phyloP scores from a whole-genome alignment of 495 filamentous ascomycete genomes.

The Jackrogersella minutella region DNA sequence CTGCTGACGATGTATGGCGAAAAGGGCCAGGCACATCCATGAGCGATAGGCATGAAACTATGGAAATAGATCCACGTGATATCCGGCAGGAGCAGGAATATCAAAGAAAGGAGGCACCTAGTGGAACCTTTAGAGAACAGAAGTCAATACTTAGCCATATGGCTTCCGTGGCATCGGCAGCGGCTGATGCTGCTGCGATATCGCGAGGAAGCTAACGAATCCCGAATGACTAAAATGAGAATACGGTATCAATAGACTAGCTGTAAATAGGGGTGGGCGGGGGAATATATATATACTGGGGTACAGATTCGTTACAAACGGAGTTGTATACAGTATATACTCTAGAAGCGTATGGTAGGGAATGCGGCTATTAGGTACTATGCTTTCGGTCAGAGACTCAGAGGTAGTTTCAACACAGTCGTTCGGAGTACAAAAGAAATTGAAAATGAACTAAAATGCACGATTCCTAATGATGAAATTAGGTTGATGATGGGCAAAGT shows the following conservation, averaged over 20 bases:
- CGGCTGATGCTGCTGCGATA: conserved; percentile 42
- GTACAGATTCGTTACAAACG: neutral
- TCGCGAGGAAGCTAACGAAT: conserved; percentile 35
- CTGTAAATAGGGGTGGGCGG: conserved; percentile 29
- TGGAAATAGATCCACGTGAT: conserved; percentile 40
- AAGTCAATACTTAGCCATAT: conserved; percentile 44
- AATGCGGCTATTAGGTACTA: neutral
- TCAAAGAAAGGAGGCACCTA: conserved; percentile 28
- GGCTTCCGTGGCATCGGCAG: conserved; percentile 43
- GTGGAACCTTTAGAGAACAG: conserved; percentile 22
- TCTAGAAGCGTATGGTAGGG: neutral
- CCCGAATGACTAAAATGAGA: conserved; percentile 26
- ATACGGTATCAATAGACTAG: neutral
- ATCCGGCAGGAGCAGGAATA: conserved; percentile 35
- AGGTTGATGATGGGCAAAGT: neutral
- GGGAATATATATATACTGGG: conserved; percentile 1
- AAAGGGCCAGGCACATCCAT: conserved; percentile 35
- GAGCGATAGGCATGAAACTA: conserved; percentile 33
- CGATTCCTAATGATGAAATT: neutral
- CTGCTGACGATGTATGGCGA: conserved; percentile 43
- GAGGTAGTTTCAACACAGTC: neutral
- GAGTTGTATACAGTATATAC: conserved; percentile 17
- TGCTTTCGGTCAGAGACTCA: no score
- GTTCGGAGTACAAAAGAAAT: neutral
- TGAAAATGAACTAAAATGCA: neutral